These are phyloP conservation scores for Gastrodia elata DNA, from an alignment of 106 monocot species.

Conservation along the genomic window DNA sequence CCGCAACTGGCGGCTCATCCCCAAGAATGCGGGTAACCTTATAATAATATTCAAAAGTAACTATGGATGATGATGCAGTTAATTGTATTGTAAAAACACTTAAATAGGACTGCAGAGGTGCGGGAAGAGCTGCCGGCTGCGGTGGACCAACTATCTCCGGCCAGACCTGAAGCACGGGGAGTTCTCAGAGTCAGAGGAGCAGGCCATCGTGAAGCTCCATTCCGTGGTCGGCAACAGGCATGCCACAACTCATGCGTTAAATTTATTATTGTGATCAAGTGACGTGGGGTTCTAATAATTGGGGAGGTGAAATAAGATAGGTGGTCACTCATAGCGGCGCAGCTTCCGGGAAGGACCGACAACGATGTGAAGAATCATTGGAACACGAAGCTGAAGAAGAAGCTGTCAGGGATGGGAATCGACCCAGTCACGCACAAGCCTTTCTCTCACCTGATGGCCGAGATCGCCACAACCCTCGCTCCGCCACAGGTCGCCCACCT, in stretches of 20 bases:
- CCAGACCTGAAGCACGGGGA: slow-evolving; percentile 95
- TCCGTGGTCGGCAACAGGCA: slow-evolving; percentile 87
- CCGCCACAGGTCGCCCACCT: slow-evolving; percentile 86
- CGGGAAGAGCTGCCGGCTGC: slow-evolving; percentile 94
- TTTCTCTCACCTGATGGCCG: slow-evolving; percentile 96
- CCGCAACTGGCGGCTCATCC: slow-evolving; percentile 93
- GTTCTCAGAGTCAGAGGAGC: slow-evolving; percentile 80
- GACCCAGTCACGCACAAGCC: slow-evolving; percentile 97
- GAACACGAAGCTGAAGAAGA: slow-evolving; percentile 99
- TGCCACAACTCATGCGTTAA: not conserved
- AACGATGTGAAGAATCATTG: slow-evolving; percentile 99
- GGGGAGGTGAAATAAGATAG: too few species aligned
- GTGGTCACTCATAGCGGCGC: slow-evolving; percentile 88
- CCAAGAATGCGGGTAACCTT: slow-evolving; percentile 81
- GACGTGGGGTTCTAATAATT: too few species aligned
- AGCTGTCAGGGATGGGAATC: slow-evolving; percentile 86
- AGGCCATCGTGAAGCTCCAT: slow-evolving; percentile 84
- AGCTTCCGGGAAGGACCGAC: slow-evolving; percentile 83
- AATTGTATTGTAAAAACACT: not conserved
- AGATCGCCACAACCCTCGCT: slow-evolving; percentile 84
- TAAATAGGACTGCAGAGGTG: slow-evolving; percentile 75
- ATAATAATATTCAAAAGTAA: not conserved
- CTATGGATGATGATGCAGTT: not conserved
- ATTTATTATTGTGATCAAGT: too few species aligned
- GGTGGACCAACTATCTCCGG: slow-evolving; percentile 97